Conservation (phyloP, 495 filamentous ascomycete species). For the Trichoderma parareesei region DNA sequence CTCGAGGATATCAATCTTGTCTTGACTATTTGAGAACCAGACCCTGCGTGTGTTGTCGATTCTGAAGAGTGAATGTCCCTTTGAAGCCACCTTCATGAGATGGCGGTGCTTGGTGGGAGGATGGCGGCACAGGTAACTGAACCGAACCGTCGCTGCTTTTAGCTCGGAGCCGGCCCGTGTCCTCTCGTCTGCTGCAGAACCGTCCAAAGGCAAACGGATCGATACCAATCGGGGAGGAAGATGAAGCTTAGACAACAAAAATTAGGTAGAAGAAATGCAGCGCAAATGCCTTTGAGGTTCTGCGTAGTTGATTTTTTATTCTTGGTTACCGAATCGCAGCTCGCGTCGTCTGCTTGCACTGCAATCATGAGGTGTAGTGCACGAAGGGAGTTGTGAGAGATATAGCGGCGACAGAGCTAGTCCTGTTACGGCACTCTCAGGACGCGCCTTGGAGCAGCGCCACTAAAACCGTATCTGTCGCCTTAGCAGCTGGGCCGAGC, state of each 20-base stretch:
- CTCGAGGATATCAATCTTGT: not conserved
- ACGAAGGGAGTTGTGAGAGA: not conserved
- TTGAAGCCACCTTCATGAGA: conserved; percentile 5
- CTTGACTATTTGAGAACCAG: not conserved
- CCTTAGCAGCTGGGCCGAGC: not conserved
- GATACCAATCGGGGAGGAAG: not conserved
- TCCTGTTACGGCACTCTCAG: not conserved
- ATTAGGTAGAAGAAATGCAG: no score
- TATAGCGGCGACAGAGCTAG: not conserved
- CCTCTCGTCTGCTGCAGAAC: not conserved
- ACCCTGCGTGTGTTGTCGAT: not conserved
- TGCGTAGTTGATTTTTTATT: no score
- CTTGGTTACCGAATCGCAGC: no score
- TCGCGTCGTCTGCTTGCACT: no score
- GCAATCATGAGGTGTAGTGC: not conserved
- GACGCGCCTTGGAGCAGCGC: not conserved
- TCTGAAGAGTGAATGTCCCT: not conserved
- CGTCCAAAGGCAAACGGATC: no score
- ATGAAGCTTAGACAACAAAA: no score
- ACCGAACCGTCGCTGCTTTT: not conserved
- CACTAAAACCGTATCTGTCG: not conserved
- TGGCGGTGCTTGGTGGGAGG: not conserved
- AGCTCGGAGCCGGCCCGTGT: not conserved
- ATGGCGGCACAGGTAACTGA: not conserved
- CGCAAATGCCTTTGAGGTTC: no score